Evolutionary conservation across 768 basidiomycete genomes (phyloP).

Genomic region (Tulasnella sp.): DNA sequence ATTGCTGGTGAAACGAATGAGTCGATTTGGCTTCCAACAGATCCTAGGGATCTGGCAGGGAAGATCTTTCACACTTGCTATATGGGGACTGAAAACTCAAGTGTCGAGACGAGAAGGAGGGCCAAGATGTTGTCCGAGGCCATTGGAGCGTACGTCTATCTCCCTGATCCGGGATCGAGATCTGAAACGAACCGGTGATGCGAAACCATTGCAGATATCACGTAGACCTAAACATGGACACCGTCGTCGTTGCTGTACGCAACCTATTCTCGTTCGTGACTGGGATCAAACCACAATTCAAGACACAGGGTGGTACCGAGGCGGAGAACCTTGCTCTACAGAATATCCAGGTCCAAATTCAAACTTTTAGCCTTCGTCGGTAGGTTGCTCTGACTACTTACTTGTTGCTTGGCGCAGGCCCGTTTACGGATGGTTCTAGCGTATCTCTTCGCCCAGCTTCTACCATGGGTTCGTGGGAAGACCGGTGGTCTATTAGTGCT

Average conservation of each 20-base stretch:
- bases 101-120: constrained; percentile 67
- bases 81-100: constrained; percentile 98
- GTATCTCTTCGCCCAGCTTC: constrained; percentile 88
- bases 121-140: constrained; percentile 81
- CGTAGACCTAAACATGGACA: constrained; percentile 91
- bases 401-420: too few relatives aligned
- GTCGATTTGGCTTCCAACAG: constrained; percentile 74
- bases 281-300: constrained; percentile 58
- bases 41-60: constrained; percentile 75
- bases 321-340: constrained; percentile 95
- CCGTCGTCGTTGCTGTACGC: constrained; percentile 71
- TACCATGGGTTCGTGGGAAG: constrained; percentile 84
- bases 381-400: too few relatives aligned
- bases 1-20: constrained; percentile 76
- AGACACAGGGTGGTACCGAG: constrained; percentile 70
- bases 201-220: constrained; percentile 56
- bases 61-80: constrained; percentile 96
- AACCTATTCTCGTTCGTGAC: constrained; percentile 80
- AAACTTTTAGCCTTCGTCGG: too few relatives aligned
- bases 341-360: constrained; percentile 93
- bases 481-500: constrained; percentile 82
- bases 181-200: not conserved
- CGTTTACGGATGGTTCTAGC: constrained; percentile 88
- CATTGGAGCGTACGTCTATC: constrained; percentile 64
- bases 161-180: not conserved